Conservation (phyloP, 2,329 filamentous ascomycete species). For the Fusarium torulosum region DNA sequence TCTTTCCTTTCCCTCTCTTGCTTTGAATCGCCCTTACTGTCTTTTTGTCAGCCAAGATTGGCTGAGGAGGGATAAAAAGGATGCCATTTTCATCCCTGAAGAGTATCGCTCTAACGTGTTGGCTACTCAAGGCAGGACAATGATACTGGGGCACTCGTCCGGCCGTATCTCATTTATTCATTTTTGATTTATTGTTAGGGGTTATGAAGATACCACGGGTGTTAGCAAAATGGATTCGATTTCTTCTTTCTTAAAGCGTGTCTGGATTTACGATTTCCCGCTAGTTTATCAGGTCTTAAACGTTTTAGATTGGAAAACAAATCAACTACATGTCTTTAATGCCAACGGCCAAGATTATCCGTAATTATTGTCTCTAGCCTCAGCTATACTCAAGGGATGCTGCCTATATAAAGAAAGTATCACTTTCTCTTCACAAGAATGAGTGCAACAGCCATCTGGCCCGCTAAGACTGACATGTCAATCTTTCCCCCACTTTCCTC, state of each 20-base stretch:
- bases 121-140: neutral
- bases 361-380: too few species aligned
- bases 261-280: too few species aligned
- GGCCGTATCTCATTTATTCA: slow-evolving; percentile 1
- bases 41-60: neutral
- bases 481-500: neutral
- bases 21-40: neutral
- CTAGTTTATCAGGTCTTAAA: too few species aligned
- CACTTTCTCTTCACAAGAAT: slow-evolving; percentile 6
- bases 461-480: neutral
- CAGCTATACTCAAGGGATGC: too few species aligned
- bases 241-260: too few species aligned
- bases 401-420: neutral
- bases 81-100: neutral
- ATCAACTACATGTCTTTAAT: too few species aligned
- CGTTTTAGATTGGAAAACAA: too few species aligned
- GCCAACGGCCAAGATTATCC: too few species aligned
- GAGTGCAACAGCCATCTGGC: neutral
- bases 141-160: neutral
- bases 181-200: neutral
- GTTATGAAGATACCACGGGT: neutral
- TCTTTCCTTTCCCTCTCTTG: neutral
- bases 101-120: neutral
- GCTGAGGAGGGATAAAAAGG: neutral
- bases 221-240: too few species aligned